A percentile compares a stretch with the other conserved stretches of the same genome.
These are phyloP conservation scores for Xylariaceae sp. DNA, from an alignment of 2,329 filamentous ascomycete genomes.

Conservation along the genomic window DNA sequence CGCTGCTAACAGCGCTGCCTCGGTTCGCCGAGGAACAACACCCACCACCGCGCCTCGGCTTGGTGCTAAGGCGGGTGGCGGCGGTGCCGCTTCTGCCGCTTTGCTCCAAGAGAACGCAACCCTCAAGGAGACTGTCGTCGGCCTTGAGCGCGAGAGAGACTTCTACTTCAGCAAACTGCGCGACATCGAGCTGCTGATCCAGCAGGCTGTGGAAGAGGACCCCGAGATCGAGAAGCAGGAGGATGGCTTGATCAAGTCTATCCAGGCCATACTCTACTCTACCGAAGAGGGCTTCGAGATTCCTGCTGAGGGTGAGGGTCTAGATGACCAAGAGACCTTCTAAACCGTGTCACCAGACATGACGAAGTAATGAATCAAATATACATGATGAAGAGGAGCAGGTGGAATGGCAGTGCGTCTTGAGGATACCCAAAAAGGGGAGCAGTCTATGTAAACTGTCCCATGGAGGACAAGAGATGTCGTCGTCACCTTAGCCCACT, in stretches of 20 bases:
- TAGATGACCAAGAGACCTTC: conserved; percentile 79
- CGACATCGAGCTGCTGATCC: conserved; percentile 92
- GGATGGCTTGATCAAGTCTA: conserved; percentile 86
- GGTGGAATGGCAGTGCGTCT: no score
- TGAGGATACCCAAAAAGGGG: no score
- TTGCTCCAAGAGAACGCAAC: conserved; percentile 81
- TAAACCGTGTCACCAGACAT: conserved; percentile 34
- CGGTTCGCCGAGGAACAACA: conserved; percentile 51
- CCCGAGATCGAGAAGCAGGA: conserved; percentile 93
- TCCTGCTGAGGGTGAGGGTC: conserved; percentile 68
- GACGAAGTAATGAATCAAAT: conserved; percentile 22
- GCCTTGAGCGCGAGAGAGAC: conserved; percentile 91
- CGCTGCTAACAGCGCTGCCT: conserved; percentile 45
- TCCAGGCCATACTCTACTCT: conserved; percentile 94
- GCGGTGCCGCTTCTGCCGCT: conserved; percentile 61
- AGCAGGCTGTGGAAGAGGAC: conserved; percentile 88
- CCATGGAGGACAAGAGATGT: no score
- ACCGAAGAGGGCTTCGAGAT: conserved; percentile 94
- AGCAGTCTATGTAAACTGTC: no score
- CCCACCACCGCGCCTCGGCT: conserved; percentile 54
- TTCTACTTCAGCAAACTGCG: conserved; percentile 99
- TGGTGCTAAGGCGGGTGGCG: conserved; percentile 20
- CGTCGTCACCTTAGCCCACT: no score
- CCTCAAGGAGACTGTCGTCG: conserved; percentile 91
- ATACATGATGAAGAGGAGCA: conserved; percentile 13